Conservation (phyloP, 1,139 yeast genomes). For the Pichia sp. region DNA sequence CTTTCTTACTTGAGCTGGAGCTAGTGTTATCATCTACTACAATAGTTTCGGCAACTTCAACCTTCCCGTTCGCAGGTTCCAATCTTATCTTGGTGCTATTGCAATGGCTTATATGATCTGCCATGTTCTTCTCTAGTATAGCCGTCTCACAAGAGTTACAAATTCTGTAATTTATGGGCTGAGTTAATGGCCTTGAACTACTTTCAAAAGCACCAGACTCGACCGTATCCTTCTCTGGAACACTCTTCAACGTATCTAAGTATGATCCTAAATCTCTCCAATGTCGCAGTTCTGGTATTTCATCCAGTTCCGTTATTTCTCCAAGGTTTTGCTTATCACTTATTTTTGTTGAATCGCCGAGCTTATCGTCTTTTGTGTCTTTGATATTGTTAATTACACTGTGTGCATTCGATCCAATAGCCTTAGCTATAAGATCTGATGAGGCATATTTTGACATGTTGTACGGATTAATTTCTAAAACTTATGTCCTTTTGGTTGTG, state of each 20-base stretch:
- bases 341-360: background rate
- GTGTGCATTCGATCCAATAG: constrained; percentile 25
- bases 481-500: no score
- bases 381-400: constrained; percentile 18
- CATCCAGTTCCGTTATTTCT: background rate
- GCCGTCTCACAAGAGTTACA: constrained; percentile 68
- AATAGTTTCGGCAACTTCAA: background rate
- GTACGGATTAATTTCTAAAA: no score
- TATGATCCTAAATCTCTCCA: constrained; percentile 66
- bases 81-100: constrained; percentile 41
- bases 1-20: background rate
- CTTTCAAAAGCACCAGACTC: background rate
- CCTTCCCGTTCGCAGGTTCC: background rate
- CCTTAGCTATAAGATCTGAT: constrained; percentile 21
- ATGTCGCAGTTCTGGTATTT: constrained; percentile 27
- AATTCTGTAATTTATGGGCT: constrained; percentile 50
- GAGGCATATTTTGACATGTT: constrained; percentile 9
- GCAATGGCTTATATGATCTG: constrained; percentile 47
- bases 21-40: background rate
- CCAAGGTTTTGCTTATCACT: constrained; percentile 5
- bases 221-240: constrained; percentile 29
- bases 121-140: constrained; percentile 45
- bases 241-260: constrained; percentile 39
- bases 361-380: constrained; percentile 9
- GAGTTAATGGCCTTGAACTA: constrained; percentile 39